Base-by-base conservation (phyloP, 2,329 filamentous ascomycete species). In the Hypoxylon rubiginosum region DNA sequence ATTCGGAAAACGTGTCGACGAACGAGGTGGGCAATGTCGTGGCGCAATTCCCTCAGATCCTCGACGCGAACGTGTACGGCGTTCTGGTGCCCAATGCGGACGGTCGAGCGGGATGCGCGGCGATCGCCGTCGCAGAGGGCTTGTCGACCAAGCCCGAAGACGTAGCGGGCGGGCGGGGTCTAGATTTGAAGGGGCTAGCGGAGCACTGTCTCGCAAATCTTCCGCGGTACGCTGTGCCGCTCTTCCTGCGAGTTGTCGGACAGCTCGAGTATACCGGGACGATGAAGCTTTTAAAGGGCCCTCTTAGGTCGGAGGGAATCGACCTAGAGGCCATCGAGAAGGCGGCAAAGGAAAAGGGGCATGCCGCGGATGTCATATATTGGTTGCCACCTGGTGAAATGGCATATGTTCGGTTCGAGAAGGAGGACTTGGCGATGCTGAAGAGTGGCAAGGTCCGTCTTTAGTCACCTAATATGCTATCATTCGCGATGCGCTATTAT, bases 1-100 rank as follows among this genome's bases (percentile, higher is more conserved):
- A 78, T 63, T 79, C 79, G 2, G 81, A 83, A 69, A 83, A 84
- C 68, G 80, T 83, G 3, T 82, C 81, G 1, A 82, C 82, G 4
- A 80, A 78, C 51, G 81, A 83, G 71, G 81, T 84, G 9, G 73
- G 76, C 46, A 80, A 82, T 55, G 76, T 79, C 39, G 53, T 83
- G 1, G 79, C 80, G 30, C 70, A 71, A n/a, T 80, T 76, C 55
- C 73, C 77, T 1, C 77, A 81, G 49, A 72, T 83, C 5, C 79
- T 78, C 19, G 81, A 82, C 67, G 75, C 79, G 9, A 82, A 80
- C 50, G 81, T 81, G 6, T 83, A 83, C 65, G 82, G 82, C 11
- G 80, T 83, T 0, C 58, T 73, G 2, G 77, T 83, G 1, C 82
- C 82, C 0, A 74, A 79, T n/a, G 75, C 79, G n/a, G 82, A 83